Evolutionary conservation across 108 stramenopile species (phyloP).

Genomic region (Conticribra guillardii): DNA sequence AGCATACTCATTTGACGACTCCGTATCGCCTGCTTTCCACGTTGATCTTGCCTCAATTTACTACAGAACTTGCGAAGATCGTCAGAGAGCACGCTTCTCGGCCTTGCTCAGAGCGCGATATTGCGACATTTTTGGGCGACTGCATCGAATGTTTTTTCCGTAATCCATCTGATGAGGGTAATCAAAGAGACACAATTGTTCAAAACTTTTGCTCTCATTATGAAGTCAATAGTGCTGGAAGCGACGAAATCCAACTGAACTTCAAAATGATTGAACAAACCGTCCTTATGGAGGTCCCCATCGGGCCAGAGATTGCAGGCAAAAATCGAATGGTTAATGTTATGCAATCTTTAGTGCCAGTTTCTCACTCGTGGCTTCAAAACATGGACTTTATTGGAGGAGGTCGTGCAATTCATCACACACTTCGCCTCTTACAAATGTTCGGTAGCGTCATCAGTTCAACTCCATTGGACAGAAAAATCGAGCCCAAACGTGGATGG

Average conservation of each 20-base stretch:
- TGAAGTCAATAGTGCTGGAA: slow-evolving; percentile 23
- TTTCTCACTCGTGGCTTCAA: slow-evolving; percentile 43
- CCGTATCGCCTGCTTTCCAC: slow-evolving; percentile 46
- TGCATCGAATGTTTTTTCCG: slow-evolving; percentile 51
- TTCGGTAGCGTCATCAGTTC: slow-evolving; percentile 34
- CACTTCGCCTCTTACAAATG: slow-evolving; percentile 47
- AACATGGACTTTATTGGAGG: slow-evolving; percentile 40
- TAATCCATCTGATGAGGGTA: slow-evolving; percentile 35
- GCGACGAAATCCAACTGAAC: slow-evolving; percentile 14
- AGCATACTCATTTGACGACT: slow-evolving; percentile 52
- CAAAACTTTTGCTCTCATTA: slow-evolving; percentile 37
- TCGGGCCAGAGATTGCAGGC: slow-evolving; percentile 15
- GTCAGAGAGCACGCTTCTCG: slow-evolving; percentile 20
- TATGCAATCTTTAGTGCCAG: slow-evolving; percentile 1
- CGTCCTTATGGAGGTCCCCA: slow-evolving; percentile 36
- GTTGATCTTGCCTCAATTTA: slow-evolving; percentile 48
- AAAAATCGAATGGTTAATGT: background rate
- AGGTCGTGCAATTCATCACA: slow-evolving; percentile 50
- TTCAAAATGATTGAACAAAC: slow-evolving; percentile 5
- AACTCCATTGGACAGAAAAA: background rate
- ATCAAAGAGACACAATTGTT: slow-evolving; percentile 24
- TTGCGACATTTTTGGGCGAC: slow-evolving; percentile 52
- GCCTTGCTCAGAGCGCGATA: slow-evolving; percentile 20
- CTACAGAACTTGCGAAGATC: slow-evolving; percentile 24
- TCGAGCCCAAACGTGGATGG: slow-evolving; percentile 20